Base-by-base conservation (phyloP, 23 red algal species). In the Cyanidium caldarium region DNA sequence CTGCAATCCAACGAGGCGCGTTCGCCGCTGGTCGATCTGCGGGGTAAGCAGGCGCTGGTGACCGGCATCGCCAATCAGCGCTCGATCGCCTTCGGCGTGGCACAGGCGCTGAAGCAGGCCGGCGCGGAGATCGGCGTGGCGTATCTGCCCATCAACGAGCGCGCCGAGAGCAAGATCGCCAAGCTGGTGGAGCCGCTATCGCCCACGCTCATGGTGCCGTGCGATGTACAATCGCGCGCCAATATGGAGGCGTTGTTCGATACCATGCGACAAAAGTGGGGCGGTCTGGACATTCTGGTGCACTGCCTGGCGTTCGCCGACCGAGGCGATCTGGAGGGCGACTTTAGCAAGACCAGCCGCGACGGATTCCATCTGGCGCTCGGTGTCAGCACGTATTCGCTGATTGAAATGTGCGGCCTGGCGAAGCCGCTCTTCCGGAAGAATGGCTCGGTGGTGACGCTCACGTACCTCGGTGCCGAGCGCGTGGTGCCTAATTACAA, bases 291-390 rank as follows among this genome's bases (percentile, higher is more conserved):
- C 43, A 65, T 96, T 36, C 58, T 96, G 28, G 81, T 96, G 23
- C 91, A 96, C 71, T 96, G 91, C 58, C 73, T 96, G 21, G 91
- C 91, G 14, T 96, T 96, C 42, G 91, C 91, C 1, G 81, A 96
- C 56, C 66, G 77, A 13, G 80, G 75, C 25, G 91, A 96, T 65
- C 76, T 96, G 44, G 76, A 75, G 37, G 91, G 91, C 16, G 67
- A 78, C 42, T 96, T 96, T 76, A 80, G 72, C 28, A 57, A 65
- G 41, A 96, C 91, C 5, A 45, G 57, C 14, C 70, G 76, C 42
- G 45, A 37, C 14, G 91, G 91, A 7, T 96, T 87, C 57, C 35
- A 77, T 15, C 72, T 71, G 23, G 91, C 91, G 21, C 77, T 96
- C 39, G 33, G 39, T 2, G 77, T 96, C 45, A 82, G 76, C 20